Conservation (phyloP, 257 asterid species). For the Vinca minor region DNA sequence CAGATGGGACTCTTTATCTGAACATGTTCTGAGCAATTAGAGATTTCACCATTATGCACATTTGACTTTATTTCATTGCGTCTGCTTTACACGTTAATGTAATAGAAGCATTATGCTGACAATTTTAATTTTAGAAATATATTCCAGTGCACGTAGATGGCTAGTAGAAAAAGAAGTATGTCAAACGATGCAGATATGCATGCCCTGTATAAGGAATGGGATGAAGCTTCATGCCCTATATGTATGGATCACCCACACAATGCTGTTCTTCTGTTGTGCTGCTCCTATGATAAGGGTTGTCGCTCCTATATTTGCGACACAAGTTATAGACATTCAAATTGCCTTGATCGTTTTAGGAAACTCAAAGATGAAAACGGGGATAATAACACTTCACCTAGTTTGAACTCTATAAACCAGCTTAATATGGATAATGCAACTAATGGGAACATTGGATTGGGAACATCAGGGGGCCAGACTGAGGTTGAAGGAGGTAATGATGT, state of each 20-base stretch:
- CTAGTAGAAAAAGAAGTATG: slow-evolving; percentile 88
- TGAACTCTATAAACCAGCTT: slow-evolving; percentile 17
- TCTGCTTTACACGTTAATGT: slow-evolving; percentile 10
- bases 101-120: slow-evolving; percentile 27
- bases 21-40: background rate
- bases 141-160: slow-evolving; percentile 80
- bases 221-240: slow-evolving; percentile 84
- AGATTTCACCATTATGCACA: slow-evolving; percentile 1
- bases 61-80: background rate
- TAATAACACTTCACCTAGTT: slow-evolving; percentile 19
- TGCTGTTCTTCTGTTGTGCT: slow-evolving; percentile 88
- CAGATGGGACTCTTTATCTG: background rate
- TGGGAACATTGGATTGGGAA: slow-evolving; percentile 22
- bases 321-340: slow-evolving; percentile 83
- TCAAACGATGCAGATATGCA: slow-evolving; percentile 59
- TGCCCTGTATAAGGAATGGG: slow-evolving; percentile 77
- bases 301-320: slow-evolving; percentile 88
- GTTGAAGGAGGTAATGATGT: slow-evolving; percentile 13
- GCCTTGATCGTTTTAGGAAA: slow-evolving; percentile 79
- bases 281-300: slow-evolving; percentile 80
- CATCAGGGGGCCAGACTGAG: slow-evolving; percentile 16
- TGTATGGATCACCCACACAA: slow-evolving; percentile 82
- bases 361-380: slow-evolving; percentile 47
- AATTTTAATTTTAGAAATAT: slow-evolving; percentile 43
- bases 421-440: slow-evolving; percentile 11